Conservation (phyloP, 495 filamentous ascomycete genomes). For the Podospora sp. region DNA sequence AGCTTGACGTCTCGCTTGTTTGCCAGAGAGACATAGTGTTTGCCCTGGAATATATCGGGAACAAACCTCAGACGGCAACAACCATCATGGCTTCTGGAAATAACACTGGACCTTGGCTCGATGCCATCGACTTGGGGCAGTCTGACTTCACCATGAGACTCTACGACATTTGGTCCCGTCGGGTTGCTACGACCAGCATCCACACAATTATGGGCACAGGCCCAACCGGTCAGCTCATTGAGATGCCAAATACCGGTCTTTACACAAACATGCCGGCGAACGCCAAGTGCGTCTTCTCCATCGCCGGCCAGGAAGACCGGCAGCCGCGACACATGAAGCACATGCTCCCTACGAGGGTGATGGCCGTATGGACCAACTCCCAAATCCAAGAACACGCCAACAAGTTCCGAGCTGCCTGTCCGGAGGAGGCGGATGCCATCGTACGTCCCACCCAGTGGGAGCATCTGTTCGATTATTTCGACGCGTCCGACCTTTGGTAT, state of each 20-base stretch:
- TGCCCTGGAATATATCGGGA: not conserved
- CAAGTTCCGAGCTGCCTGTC: conserved; percentile 36
- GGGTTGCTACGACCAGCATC: not conserved
- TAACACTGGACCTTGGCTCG: not conserved
- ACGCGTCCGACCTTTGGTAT: conserved; percentile 51
- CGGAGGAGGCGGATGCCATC: conserved; percentile 36
- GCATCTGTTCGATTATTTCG: conserved; percentile 56
- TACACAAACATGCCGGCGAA: conserved; percentile 34
- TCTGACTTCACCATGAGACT: not conserved
- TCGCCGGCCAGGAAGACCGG: conserved; percentile 24
- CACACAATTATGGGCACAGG: not conserved
- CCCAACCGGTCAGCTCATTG: conserved; percentile 14
- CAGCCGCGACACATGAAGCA: conserved; percentile 31
- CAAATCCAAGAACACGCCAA: conserved; percentile 25
- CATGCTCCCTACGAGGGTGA: conserved; percentile 29
- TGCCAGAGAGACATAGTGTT: not conserved
- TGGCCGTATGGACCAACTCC: conserved; percentile 20
- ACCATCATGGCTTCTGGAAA: not conserved
- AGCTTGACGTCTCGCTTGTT: not conserved
- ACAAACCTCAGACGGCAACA: not conserved
- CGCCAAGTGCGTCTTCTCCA: conserved; percentile 41
- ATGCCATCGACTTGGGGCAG: not conserved
- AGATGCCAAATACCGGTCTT: conserved; percentile 23
- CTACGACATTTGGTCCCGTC: not conserved
- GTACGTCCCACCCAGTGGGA: conserved; percentile 25